phyloP scores from a whole-genome alignment of 1,284 basidiomycete genomes.

The Mycena sp. region DNA sequence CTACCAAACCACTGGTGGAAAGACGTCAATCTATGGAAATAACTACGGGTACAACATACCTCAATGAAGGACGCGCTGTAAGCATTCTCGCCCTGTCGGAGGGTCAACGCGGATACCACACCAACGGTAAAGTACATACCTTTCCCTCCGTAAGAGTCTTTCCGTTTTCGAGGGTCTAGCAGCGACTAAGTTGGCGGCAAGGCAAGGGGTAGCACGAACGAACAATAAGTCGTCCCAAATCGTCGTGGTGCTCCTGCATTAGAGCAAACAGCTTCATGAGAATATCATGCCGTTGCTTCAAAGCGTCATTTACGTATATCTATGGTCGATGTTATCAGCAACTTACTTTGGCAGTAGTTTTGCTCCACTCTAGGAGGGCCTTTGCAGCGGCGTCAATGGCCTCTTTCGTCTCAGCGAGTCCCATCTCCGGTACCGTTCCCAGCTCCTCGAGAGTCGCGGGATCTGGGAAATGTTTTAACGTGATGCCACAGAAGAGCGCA shows the following conservation, averaged over 20 bases:
- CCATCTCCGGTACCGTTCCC: constrained; percentile 89
- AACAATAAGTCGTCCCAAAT: constrained; percentile 84
- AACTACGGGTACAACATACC: constrained; percentile 54
- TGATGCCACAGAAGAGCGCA: not conserved
- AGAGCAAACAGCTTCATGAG: constrained; percentile 77
- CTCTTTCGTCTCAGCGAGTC: constrained; percentile 78
- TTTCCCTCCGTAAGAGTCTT: constrained; percentile 87
- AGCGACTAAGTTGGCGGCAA: constrained; percentile 34
- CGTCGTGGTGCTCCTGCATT: constrained; percentile 84
- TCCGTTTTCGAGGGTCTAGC: constrained; percentile 90
- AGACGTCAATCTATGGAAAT: constrained; percentile 10
- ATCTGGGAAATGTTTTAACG: constrained; percentile 60
- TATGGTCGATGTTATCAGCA: not conserved
- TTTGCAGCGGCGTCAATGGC: constrained; percentile 82
- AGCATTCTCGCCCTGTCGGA: constrained; percentile 71
- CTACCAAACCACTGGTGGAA: constrained; percentile 77
- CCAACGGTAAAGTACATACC: constrained; percentile 46
- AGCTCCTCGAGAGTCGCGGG: constrained; percentile 85
- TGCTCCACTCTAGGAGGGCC: constrained; percentile 85
- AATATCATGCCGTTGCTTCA: constrained; percentile 80
- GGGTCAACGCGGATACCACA: constrained; percentile 7
- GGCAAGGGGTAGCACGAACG: constrained; percentile 39
- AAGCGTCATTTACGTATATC: constrained; percentile 3
- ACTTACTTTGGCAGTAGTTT: constrained; percentile 79
- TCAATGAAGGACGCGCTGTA: constrained; percentile 90